Evolutionary conservation across 768 basidiomycete genomes (phyloP).

Genomic region (Pleurotus cornucopiae): DNA sequence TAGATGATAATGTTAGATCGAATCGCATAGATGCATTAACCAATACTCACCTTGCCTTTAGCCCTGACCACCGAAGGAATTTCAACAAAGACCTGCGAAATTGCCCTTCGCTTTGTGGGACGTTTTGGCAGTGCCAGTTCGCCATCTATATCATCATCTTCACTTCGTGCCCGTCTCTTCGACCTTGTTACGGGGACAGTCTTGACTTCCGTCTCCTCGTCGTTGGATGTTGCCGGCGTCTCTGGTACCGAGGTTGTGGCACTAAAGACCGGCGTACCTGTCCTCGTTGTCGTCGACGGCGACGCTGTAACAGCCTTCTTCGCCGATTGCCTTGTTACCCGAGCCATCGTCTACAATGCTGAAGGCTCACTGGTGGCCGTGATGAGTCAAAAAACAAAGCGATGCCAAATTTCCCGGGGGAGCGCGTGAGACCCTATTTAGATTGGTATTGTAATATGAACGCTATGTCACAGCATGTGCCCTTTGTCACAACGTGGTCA

Average conservation of each 20-base stretch:
- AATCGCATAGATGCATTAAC: not conserved
- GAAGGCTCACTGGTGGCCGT: not conserved
- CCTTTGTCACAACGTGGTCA: not conserved
- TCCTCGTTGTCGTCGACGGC: conserved; percentile 32
- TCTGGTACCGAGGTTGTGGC: conserved; percentile 39
- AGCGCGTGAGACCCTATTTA: conserved; percentile 5
- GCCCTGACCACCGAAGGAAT: conserved; percentile 18
- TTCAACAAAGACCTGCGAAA: conserved; percentile 30
- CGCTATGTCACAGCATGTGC: conserved; percentile 6
- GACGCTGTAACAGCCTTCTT: conserved; percentile 25
- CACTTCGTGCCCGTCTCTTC: conserved; percentile 8
- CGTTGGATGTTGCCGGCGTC: conserved; percentile 55
- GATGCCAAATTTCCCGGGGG: conserved; percentile 11
- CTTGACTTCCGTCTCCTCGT: conserved; percentile 20
- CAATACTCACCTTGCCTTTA: conserved; percentile 34
- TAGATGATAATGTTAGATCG: not conserved
- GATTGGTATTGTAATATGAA: conserved; percentile 3
- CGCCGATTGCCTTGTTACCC: conserved; percentile 29
- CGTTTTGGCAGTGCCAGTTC: conserved; percentile 4
- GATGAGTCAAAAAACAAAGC: conserved; percentile 17
- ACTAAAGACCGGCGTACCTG: conserved; percentile 50
- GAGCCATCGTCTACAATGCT: conserved; percentile 22
- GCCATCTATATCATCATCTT: conserved; percentile 18
- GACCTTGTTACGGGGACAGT: not conserved
- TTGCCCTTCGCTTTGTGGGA: conserved; percentile 27